These are phyloP conservation scores for Lentinus brumalis DNA, from an alignment of 768 basidiomycete genomes.

Conservation along the genomic window DNA sequence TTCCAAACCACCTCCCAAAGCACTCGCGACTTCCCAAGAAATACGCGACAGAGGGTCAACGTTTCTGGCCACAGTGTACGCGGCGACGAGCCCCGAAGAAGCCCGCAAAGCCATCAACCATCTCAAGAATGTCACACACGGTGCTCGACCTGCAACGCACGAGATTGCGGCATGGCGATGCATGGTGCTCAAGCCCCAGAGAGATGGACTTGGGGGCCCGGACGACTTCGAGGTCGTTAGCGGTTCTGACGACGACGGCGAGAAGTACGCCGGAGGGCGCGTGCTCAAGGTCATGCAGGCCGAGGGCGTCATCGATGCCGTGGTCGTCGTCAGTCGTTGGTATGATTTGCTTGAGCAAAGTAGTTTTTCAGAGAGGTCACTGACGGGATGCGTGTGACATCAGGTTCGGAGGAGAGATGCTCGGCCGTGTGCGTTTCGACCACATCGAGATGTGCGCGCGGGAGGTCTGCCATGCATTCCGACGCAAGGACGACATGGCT, in stretches of 20 bases:
- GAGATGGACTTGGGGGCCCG: constrained; percentile 65
- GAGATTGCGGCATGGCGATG: constrained; percentile 81
- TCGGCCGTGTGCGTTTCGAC: constrained; percentile 72
- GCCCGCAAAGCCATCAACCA: constrained; percentile 54
- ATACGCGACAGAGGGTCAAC: constrained; percentile 74
- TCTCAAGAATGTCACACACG: constrained; percentile 59
- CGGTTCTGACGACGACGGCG: constrained; percentile 76
- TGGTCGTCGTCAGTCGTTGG: constrained; percentile 81
- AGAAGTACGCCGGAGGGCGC: constrained; percentile 67
- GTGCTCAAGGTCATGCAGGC: constrained; percentile 69
- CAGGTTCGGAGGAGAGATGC: constrained; percentile 82
- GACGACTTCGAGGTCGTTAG: constrained; percentile 73
- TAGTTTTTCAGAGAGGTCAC: neutral
- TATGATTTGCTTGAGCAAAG: constrained; percentile 32
- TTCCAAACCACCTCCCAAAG: constrained; percentile 46
- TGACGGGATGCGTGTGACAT: neutral
- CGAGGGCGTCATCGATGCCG: constrained; percentile 74
- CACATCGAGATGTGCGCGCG: constrained; percentile 77
- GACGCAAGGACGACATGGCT: constrained; percentile 67
- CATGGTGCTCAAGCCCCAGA: constrained; percentile 68
- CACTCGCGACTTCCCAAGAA: constrained; percentile 66
- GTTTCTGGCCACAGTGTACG: constrained; percentile 67
- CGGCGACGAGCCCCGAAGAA: constrained; percentile 51
- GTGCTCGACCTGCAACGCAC: constrained; percentile 59
- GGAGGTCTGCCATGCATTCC: constrained; percentile 75